A percentile compares a stretch with the other conserved stretches of the same genome.
Evolutionary conservation across 192 early-diverging fungal species (phyloP).

Genomic region (Coemansia sp.): DNA sequence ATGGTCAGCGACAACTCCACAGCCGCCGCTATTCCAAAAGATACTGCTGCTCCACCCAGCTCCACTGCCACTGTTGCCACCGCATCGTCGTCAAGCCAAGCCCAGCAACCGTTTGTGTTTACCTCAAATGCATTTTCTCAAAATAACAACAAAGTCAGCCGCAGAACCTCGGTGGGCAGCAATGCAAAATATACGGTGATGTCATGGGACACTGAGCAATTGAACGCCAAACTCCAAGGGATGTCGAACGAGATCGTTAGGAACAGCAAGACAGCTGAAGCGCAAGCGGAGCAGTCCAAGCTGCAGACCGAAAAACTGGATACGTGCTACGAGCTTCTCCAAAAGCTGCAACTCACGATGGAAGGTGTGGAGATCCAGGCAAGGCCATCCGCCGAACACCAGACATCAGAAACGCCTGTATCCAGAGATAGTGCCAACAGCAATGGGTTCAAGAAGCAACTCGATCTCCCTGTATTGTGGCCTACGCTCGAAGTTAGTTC

Average conservation of each 20-base stretch:
- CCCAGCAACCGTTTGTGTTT: not conserved
- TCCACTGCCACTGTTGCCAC: not conserved
- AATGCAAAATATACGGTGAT: no score
- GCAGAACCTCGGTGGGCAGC: no score
- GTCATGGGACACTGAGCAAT: not conserved
- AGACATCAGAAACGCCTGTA: not conserved
- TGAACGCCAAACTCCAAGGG: not conserved
- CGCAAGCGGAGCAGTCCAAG: not conserved
- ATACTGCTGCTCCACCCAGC: not conserved
- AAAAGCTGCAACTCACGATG: not conserved
- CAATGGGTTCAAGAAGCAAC: not conserved
- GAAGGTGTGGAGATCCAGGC: not conserved
- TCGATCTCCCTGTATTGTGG: not conserved
- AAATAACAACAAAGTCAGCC: no score
- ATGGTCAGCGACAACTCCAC: not conserved
- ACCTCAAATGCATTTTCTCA: no score
- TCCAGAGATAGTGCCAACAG: not conserved
- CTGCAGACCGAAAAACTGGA: not conserved
- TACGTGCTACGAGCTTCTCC: not conserved
- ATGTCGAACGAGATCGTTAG: not conserved
- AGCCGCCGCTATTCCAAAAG: not conserved
- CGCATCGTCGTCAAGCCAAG: not conserved
- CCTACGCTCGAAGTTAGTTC: not conserved
- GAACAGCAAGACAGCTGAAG: not conserved
- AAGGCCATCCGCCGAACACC: not conserved